phyloP scores from a whole-genome alignment of 2,329 filamentous ascomycete species.

The Botrytis byssoidea region DNA sequence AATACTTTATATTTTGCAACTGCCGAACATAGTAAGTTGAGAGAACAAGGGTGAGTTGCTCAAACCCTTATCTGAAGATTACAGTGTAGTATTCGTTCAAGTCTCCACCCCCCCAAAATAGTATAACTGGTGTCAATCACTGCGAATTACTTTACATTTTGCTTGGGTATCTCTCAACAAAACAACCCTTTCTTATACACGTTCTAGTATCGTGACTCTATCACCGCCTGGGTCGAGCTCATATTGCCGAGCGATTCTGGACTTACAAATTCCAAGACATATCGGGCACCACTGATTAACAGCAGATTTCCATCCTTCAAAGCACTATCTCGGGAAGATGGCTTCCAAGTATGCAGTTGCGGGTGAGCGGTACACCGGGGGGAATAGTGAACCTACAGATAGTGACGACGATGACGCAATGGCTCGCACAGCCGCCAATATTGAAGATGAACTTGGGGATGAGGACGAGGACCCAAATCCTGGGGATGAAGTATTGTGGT shows the following conservation, averaged over 20 bases:
- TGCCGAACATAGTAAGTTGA: neutral
- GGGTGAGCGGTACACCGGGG: neutral
- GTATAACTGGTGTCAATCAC: neutral
- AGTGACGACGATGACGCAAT: neutral
- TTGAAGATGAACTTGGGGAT: neutral
- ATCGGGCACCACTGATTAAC: neutral
- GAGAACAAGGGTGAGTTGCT: neutral
- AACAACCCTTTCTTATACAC: no score
- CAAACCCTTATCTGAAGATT: neutral
- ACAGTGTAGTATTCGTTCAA: neutral
- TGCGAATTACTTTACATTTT: neutral
- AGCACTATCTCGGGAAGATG: neutral
- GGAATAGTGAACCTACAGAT: neutral
- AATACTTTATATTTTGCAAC: neutral
- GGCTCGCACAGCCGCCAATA: neutral
- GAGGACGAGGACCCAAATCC: slow-evolving; percentile 2
- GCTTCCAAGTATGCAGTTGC: neutral
- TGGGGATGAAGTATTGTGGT: neutral
- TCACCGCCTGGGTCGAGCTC: neutral
- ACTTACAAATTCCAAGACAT: neutral
- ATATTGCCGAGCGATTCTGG: neutral
- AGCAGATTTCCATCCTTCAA: neutral
- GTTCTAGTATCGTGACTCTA: no score
- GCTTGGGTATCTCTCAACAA: no score
- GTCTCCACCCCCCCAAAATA: neutral